Conservation (phyloP, 108 stramenopile genomes). For the Fragilariopsis cylindrus region DNA sequence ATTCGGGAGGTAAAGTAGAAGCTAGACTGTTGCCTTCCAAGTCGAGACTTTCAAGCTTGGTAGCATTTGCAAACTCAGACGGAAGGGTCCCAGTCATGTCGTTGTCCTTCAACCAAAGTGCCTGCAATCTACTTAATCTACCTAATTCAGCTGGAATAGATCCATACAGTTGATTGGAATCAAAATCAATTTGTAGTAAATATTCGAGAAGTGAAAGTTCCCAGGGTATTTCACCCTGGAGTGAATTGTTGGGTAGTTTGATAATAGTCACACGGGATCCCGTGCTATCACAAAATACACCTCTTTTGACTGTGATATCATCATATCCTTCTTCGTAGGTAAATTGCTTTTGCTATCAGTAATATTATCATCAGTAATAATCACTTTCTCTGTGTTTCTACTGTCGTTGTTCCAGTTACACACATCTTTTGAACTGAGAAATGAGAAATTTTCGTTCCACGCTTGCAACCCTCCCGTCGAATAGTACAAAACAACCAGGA, state of each 20-base stretch:
- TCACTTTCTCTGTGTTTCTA: background rate
- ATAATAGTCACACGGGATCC: background rate
- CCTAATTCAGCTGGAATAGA: constrained; percentile 15
- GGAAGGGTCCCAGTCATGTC: constrained; percentile 8
- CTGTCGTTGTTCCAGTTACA: constrained; percentile 19
- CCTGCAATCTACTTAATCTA: background rate
- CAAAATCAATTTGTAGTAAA: constrained; percentile 9
- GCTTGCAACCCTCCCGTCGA: constrained; percentile 3
- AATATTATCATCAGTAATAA: background rate
- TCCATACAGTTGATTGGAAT: constrained; percentile 11
- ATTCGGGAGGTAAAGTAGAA: constrained; percentile 11
- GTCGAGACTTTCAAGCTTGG: constrained; percentile 15
- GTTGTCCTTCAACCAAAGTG: constrained; percentile 11
- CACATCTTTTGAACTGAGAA: constrained; percentile 4
- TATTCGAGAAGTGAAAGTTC: constrained; percentile 18
- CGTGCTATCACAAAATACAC: constrained; percentile 1
- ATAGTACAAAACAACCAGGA: constrained; percentile 6
- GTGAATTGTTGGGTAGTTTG: background rate
- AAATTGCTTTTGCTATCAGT: background rate
- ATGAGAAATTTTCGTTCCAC: constrained; percentile 12
- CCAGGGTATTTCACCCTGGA: constrained; percentile 14
- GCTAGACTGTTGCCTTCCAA: background rate
- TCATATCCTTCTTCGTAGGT: background rate
- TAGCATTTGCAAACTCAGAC: constrained; percentile 2
- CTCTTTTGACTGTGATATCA: background rate